phyloP scores from a whole-genome alignment of 306 rosid genomes.

The Casuarina cunninghamiana region DNA sequence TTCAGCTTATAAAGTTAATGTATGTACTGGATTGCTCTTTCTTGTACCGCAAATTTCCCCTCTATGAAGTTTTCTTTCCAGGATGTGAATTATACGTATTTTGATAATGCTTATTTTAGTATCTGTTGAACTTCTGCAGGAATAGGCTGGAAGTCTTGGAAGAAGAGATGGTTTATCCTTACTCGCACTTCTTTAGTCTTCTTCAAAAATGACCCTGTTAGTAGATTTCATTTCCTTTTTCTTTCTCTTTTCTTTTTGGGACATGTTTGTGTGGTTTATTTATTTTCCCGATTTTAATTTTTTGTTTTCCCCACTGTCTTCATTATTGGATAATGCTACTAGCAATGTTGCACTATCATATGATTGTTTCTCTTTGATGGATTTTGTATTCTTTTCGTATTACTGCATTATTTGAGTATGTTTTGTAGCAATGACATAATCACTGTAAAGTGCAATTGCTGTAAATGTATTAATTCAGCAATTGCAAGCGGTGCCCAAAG shows the following conservation, averaged over 20 bases:
- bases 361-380: background rate
- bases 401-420: background rate
- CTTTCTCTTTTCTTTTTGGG: conserved; percentile 13
- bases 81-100: background rate
- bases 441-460: background rate
- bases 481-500: background rate
- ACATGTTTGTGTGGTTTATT: conserved; percentile 3
- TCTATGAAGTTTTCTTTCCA: background rate
- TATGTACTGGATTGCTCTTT: background rate
- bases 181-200: conserved; percentile 92
- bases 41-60: background rate
- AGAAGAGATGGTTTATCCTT: conserved; percentile 98
- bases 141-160: conserved; percentile 99
- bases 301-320: conserved; percentile 1
- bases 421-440: background rate
- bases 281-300: background rate
- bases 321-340: conserved; percentile 10
- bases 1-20: background rate
- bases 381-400: background rate
- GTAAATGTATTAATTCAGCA: background rate
- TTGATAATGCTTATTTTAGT: conserved; percentile 15
- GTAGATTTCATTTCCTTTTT: conserved; percentile 42
- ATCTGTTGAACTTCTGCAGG: conserved; percentile 58
- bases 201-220: conserved; percentile 95
- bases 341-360: background rate